Percentiles rank a stretch among this genome's conserved stretches.
Conservation (phyloP, 2,329 filamentous ascomycete species). For the Diaporthe citrichinensis region DNA sequence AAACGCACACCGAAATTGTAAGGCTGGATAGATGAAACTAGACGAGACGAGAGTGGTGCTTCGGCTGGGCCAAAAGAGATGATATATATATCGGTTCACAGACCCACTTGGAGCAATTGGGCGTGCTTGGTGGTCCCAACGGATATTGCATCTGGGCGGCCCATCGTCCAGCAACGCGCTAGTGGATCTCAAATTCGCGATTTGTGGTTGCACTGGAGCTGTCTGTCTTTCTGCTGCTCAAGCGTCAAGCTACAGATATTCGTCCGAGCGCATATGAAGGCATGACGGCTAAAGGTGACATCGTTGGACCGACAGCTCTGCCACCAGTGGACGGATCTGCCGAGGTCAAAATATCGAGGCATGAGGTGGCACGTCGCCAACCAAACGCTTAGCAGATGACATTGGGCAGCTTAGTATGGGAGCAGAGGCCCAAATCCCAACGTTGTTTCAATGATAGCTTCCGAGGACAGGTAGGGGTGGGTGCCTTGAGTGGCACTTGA, state of each 20-base stretch:
- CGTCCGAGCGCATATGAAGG: neutral
- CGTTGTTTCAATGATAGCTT: neutral
- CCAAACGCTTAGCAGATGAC: neutral
- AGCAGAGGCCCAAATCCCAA: neutral
- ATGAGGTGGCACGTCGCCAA: neutral
- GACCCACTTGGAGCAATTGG: slow-evolving; percentile 6
- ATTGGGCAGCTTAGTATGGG: neutral
- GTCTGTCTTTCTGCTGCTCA: neutral
- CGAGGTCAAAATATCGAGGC: neutral
- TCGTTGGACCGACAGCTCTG: neutral
- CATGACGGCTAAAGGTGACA: neutral
- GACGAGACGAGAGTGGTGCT: slow-evolving; percentile 12
- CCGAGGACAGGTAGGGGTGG: neutral
- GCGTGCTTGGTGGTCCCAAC: neutral
- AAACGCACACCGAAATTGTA: neutral
- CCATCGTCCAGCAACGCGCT: neutral
- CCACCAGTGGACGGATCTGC: neutral
- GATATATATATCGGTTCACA: slow-evolving; percentile 3
- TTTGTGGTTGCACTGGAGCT: neutral
- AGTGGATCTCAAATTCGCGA: neutral
- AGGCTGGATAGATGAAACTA: slow-evolving; percentile 14
- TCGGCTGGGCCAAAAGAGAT: slow-evolving; percentile 14
- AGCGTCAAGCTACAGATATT: neutral
- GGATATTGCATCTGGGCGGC: neutral
- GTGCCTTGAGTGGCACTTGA: neutral